phyloP scores from a whole-genome alignment of 1,284 basidiomycete species.

The Phlebopus sp. region DNA sequence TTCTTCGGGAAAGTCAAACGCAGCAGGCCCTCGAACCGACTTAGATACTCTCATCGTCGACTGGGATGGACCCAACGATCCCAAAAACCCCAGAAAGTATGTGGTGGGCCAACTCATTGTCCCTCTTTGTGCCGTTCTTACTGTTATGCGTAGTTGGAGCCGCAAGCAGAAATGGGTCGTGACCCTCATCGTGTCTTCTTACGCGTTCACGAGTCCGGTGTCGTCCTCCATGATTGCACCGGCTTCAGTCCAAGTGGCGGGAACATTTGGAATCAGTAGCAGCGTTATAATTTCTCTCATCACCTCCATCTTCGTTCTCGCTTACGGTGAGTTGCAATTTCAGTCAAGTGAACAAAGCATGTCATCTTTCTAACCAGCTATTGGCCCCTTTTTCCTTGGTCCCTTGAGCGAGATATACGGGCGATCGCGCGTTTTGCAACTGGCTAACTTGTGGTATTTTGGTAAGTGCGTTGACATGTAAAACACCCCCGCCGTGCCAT shows the following conservation, averaged over 20 bases:
- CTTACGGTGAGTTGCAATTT: constrained; percentile 44
- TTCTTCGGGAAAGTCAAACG: neutral
- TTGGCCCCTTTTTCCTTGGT: constrained; percentile 50
- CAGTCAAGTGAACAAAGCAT: too few species aligned
- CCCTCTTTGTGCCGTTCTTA: neutral
- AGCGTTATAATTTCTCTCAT: constrained; percentile 52
- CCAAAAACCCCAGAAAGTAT: too few species aligned
- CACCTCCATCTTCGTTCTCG: constrained; percentile 64
- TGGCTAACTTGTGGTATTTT: constrained; percentile 52
- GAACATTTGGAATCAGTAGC: constrained; percentile 53
- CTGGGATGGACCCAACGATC: too few species aligned
- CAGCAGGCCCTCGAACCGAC: too few species aligned
- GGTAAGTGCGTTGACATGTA: constrained; percentile 34
- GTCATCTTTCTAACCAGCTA: constrained; percentile 1
- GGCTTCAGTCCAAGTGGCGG: constrained; percentile 49
- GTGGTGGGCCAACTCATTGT: neutral
- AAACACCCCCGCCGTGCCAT: too few species aligned
- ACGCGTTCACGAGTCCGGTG: constrained; percentile 47
- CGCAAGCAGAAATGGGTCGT: constrained; percentile 45
- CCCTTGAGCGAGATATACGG: constrained; percentile 55
- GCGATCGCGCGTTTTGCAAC: constrained; percentile 42
- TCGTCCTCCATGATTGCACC: constrained; percentile 64
- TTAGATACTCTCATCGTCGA: too few species aligned
- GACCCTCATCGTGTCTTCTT: constrained; percentile 42
- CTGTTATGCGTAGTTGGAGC: constrained; percentile 38